Conservation (phyloP, 2,329 filamentous ascomycete species). For the Penicillium sumatraense region DNA sequence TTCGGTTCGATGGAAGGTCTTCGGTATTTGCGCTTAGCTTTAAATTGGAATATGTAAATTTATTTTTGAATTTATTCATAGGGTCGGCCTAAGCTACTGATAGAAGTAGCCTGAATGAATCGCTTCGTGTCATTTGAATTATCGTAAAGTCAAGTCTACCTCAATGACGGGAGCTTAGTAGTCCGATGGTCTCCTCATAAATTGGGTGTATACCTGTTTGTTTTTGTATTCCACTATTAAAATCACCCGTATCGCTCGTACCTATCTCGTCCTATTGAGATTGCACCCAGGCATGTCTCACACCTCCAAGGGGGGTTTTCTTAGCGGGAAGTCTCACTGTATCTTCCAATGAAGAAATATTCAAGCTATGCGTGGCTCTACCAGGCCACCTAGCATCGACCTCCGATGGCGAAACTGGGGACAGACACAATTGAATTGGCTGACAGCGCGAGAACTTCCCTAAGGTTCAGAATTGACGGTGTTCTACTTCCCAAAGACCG, state of each 20-base stretch:
- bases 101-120: neutral
- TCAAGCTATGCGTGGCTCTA: neutral
- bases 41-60: too few relatives aligned
- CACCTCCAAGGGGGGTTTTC: neutral
- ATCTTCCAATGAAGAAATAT: neutral
- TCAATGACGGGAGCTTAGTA: neutral
- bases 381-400: neutral
- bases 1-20: neutral
- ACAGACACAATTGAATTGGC: neutral
- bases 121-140: slow-evolving; percentile 9
- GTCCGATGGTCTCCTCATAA: neutral
- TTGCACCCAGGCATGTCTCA: neutral
- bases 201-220: neutral
- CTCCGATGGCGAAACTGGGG: neutral
- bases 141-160: too few relatives aligned
- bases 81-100: too few relatives aligned
- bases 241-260: neutral
- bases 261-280: neutral
- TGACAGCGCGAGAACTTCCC: neutral
- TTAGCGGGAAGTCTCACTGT: neutral
- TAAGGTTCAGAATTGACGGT: neutral
- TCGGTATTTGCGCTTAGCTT: too few relatives aligned
- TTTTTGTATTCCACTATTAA: neutral
- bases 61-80: too few relatives aligned
- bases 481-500: neutral